Evolutionary conservation across 495 filamentous ascomycete species (phyloP), one percentile per base, ranked within the genome.

Genomic region (Rostrohypoxylon terebratum): DNA sequence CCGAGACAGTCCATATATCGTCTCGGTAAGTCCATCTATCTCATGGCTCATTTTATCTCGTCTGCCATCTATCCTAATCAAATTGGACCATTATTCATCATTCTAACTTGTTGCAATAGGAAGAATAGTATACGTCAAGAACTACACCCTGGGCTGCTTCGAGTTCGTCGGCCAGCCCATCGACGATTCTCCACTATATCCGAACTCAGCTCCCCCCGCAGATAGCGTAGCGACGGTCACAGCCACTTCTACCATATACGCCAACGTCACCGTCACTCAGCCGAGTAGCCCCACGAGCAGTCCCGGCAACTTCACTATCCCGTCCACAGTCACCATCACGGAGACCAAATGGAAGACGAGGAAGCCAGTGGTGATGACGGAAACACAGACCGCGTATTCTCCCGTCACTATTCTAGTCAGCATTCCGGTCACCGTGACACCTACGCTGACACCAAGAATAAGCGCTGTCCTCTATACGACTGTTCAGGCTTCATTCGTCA

Each of bases 101-200:
- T 10, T 31, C 13, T 31, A 31, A 53, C 48, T 3, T 53, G 7
- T 53, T 14, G 11, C 2, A 5, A 53, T 23, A 53, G 48, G 13
- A 6, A 53, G 23, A 13, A 5, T 13, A 8, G 23, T 59, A 28
- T 6, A 25, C 5, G 14, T 59, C 38, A 18, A 59, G 23, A 51
- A 59, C 54, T 16, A 20, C 28, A 50, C n/a, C 4, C 18, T 66
- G 3, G 42, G 54, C 10, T 66, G 63, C 18, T 23, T 59, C 42
- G 42, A 28, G 6, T n/a, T 25, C 31, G 18, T 0, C 1, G 63
- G 53, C 11, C 14, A 16, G 3, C 9, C 16, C 10, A 28, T 59
- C 28, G 21, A n/a, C 23, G 13, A 31, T 23, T 4, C 9, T 23
- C 9, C 13, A 31, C 7, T 13, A 3, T 50, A 50, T 11, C 10